Evolutionary conservation across 1,284 basidiomycete genomes (phyloP).

Genomic region (Microbotryum silenes-acaulis): DNA sequence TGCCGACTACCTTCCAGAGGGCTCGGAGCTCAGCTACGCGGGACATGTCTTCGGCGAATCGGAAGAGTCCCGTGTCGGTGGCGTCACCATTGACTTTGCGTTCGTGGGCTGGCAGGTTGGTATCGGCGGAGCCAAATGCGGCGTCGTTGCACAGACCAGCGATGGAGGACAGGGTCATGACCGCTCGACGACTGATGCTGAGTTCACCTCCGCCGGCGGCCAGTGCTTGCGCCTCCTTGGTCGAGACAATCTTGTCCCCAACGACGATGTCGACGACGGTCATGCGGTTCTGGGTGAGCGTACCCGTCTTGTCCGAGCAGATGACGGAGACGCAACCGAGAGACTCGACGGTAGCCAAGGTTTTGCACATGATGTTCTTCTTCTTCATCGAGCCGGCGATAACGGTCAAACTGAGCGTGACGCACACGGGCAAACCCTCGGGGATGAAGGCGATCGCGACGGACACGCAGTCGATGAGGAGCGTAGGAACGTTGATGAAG

Average conservation of each 20-base stretch:
- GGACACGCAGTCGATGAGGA: slow-evolving; percentile 27
- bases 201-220: slow-evolving; percentile 37
- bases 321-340: slow-evolving; percentile 53
- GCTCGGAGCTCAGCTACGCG: not conserved
- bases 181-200: slow-evolving; percentile 2
- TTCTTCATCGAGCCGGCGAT: slow-evolving; percentile 45
- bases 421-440: slow-evolving; percentile 41
- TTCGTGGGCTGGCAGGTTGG: slow-evolving; percentile 45
- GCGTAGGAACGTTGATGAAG: slow-evolving; percentile 48
- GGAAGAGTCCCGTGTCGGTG: slow-evolving; percentile 16
- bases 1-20: not conserved
- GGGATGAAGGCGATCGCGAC: slow-evolving; percentile 54
- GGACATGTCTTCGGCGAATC: slow-evolving; percentile 8
- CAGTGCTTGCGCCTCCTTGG: slow-evolving; percentile 27
- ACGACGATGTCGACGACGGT: slow-evolving; percentile 40
- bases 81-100: slow-evolving; percentile 54
- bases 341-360: slow-evolving; percentile 55
- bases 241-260: not conserved
- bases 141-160: slow-evolving; percentile 58
- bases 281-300: slow-evolving; percentile 46
- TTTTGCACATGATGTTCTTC: slow-evolving; percentile 55
- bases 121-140: slow-evolving; percentile 46
- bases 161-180: slow-evolving; percentile 45
- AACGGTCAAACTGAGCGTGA: slow-evolving; percentile 50
- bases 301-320: slow-evolving; percentile 56